Base-by-base conservation (phyloP, 192 early-diverging fungal genomes). In the Podila verticillata region DNA sequence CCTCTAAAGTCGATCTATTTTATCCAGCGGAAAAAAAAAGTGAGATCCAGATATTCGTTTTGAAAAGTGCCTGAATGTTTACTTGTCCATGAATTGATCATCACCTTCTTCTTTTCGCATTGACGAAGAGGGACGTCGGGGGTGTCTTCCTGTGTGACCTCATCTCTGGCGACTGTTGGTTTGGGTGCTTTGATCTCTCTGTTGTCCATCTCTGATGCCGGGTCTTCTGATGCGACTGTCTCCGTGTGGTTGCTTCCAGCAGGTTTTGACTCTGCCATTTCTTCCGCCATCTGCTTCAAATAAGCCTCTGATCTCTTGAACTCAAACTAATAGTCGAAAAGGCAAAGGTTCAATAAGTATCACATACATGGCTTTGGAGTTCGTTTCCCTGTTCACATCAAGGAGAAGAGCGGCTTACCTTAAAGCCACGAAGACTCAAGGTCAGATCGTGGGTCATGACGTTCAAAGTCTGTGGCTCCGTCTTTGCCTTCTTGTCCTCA, bases 1-100 rank as follows among this genome's bases (percentile, higher is more conserved):
- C 92, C 91, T 68, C 88, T 88, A 65, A 95, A 96, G 82, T 96
- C 92, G 24, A 84, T 81, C 77, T 83, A 36, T 62, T 13, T 44
- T 44, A 44, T 44, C 39, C 24, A 30, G n/a, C 13, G 24, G 15
- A 47, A 58, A 72, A 22, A n/a, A 48, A 48, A 12, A 26, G 22
- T 24, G 51, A 24, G 51, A 54, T 24, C 24, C 22, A 8, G 6
- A n/a, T 12, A 0, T 54, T n/a, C n/a, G 22, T 22, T 19, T 22
- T 22, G 3, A n/a, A 47, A 47, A 47, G 15, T 62, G 28, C 20
- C 9, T 51, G 19, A 3, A 35, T 22, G 1, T 19, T 34, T 28
- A 34, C 22, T 26, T 2, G 31, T 32, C 48, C 8, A 30, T 63
- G 48, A 36, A 8, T 20, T 34, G 36, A 28, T 28, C 19, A 10